Percentiles rank a stretch among this genome's conserved stretches.
Evolutionary conservation across 2,329 filamentous ascomycete genomes (phyloP).

Genomic region (Pestalotiopsis sp.): DNA sequence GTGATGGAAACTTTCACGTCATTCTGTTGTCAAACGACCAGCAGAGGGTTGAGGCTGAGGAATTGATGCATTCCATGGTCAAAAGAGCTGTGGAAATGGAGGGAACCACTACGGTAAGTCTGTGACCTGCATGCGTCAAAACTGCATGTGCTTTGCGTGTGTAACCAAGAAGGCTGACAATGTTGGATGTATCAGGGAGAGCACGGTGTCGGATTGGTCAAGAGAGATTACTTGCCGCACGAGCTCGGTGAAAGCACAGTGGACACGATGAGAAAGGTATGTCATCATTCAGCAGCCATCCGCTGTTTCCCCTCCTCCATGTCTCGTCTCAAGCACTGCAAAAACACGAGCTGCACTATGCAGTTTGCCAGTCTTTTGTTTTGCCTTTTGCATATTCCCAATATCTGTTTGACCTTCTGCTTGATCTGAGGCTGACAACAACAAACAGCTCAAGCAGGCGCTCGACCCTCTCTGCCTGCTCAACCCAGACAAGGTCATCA

Average conservation of each 20-base stretch:
- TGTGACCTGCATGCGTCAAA: not conserved
- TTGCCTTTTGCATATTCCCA: not conserved
- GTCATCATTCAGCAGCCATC: conserved; percentile 19
- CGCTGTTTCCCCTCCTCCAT: not conserved
- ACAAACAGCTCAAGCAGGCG: conserved; percentile 70
- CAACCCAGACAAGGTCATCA: conserved; percentile 71
- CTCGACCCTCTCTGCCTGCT: conserved; percentile 75
- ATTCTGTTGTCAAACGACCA: conserved; percentile 65
- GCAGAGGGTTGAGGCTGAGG: conserved; percentile 68
- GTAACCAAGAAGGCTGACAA: conserved; percentile 15
- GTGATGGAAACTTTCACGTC: conserved; percentile 79
- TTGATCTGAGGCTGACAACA: conserved; percentile 2
- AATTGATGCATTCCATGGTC: conserved; percentile 80
- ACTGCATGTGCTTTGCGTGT: not conserved
- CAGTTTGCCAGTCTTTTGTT: conserved; percentile 6
- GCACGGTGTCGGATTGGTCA: conserved; percentile 82
- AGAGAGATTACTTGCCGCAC: conserved; percentile 80
- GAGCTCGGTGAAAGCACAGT: conserved; percentile 77
- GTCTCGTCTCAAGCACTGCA: not conserved
- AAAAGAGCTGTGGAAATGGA: conserved; percentile 84
- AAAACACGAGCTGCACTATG: not conserved
- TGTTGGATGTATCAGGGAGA: conserved; percentile 57
- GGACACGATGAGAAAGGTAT: conserved; percentile 79
- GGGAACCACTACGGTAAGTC: conserved; percentile 73
- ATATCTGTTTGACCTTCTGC: not conserved